Evolutionary conservation across 805 yeast genomes (phyloP).

Genomic region (Teunomyces kruisii): DNA sequence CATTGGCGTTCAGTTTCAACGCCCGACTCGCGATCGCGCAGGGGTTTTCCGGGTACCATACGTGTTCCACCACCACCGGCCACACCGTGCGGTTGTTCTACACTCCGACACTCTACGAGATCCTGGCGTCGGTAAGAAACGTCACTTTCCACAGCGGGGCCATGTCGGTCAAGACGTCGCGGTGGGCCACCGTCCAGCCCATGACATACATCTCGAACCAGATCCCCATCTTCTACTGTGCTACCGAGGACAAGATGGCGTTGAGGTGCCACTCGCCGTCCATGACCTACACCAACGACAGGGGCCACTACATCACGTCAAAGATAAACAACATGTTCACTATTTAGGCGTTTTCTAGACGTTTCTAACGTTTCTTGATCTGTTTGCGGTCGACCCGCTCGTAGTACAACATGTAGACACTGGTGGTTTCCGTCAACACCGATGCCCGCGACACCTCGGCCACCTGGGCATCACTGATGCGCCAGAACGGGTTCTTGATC

Average conservation of each 20-base stretch:
- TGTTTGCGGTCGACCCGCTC: constrained; percentile 48
- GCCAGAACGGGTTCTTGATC: constrained; percentile 72
- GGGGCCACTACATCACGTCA: constrained; percentile 6
- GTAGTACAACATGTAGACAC: constrained; percentile 85
- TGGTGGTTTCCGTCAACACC: constrained; percentile 66
- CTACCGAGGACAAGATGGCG: constrained; percentile 14
- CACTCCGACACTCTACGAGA: constrained; percentile 11
- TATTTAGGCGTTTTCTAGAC: too few relatives aligned
- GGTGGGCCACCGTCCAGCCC: constrained; percentile 9
- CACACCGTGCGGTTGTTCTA: constrained; percentile 17
- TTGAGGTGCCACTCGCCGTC: constrained; percentile 14
- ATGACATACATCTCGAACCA: constrained; percentile 9
- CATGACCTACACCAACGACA: constrained; percentile 6
- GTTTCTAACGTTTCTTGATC: constrained; percentile 5
- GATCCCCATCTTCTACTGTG: constrained; percentile 19
- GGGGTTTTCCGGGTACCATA: constrained; percentile 13
- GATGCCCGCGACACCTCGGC: constrained; percentile 58
- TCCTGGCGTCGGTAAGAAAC: constrained; percentile 9
- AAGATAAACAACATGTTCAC: neutral
- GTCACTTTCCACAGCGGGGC: constrained; percentile 9
- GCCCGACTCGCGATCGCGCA: constrained; percentile 7
- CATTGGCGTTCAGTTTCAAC: constrained; percentile 6
- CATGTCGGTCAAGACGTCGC: constrained; percentile 1
- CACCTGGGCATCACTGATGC: constrained; percentile 74
- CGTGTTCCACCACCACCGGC: constrained; percentile 18